phyloP scores from a whole-genome alignment of 1,139 yeast genomes.

The Kodamaea sp. region DNA sequence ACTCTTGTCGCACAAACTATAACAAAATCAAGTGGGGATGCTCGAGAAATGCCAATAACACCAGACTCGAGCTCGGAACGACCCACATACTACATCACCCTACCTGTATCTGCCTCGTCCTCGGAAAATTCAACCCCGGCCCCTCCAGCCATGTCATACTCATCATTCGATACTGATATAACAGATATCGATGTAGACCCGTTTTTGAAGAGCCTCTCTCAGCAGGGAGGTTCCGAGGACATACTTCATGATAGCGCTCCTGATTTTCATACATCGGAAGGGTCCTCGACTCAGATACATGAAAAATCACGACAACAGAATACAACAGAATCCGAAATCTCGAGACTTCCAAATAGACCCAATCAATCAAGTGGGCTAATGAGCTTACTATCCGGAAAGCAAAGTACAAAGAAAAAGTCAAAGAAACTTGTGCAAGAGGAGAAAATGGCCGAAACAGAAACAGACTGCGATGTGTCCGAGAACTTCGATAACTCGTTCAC shows the following conservation, averaged over 20 bases:
- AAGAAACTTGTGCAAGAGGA: slow-evolving; percentile 4
- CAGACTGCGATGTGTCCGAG: slow-evolving; percentile 9
- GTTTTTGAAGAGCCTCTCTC: not conserved
- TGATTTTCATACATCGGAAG: not conserved
- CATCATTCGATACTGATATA: slow-evolving; percentile 16
- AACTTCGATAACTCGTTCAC: slow-evolving; percentile 18
- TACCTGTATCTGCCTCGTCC: not conserved
- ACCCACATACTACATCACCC: not conserved
- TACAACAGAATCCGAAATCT: not conserved
- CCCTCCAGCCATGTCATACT: slow-evolving; percentile 6
- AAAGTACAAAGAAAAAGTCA: slow-evolving; percentile 7
- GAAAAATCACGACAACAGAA: not conserved
- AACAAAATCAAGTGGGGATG: not conserved
- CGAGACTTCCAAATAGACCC: not conserved
- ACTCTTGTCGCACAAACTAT: too few species aligned
- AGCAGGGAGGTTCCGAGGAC: not conserved
- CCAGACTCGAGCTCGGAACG: not conserved
- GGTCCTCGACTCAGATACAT: not conserved
- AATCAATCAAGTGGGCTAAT: slow-evolving; percentile 5
- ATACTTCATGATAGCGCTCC: too few species aligned
- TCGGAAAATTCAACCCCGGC: slow-evolving; percentile 1
- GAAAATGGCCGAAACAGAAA: slow-evolving; percentile 3
- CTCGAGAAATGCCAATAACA: not conserved
- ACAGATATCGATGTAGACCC: slow-evolving; percentile 20
- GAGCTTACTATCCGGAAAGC: slow-evolving; percentile 16